Conservation (phyloP, 2,329 filamentous ascomycete genomes). For the Camptophora hylomeconis region DNA sequence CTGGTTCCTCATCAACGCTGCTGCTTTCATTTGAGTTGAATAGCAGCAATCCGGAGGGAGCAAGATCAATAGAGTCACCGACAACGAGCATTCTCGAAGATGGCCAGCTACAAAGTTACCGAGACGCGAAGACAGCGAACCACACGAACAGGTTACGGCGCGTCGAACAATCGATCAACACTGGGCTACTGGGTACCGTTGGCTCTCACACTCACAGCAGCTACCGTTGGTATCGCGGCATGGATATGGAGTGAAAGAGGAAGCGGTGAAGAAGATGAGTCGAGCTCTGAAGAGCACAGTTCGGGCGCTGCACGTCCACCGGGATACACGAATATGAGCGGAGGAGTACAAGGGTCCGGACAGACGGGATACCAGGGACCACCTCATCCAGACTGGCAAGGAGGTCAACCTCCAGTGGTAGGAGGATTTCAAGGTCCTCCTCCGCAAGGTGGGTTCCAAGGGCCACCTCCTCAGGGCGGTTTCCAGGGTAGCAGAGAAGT, state of each 20-base stretch:
- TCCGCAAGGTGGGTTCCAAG: constrained; percentile 14
- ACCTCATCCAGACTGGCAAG: constrained; percentile 16
- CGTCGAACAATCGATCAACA: constrained; percentile 27
- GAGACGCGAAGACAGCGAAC: constrained; percentile 14
- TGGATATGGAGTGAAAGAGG: constrained; percentile 90
- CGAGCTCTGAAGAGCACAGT: constrained; percentile 40
- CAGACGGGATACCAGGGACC: constrained; percentile 9
- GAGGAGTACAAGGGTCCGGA: constrained; percentile 18
- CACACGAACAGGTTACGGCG: constrained; percentile 24
- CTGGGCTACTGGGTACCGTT: constrained; percentile 76
- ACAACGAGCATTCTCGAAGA: too few relatives aligned
- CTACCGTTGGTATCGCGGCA: constrained; percentile 71
- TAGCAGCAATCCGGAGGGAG: too few relatives aligned
- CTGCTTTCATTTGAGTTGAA: too few relatives aligned
- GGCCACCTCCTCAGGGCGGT: constrained; percentile 14
- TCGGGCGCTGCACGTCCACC: constrained; percentile 16
- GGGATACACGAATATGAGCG: constrained; percentile 22
- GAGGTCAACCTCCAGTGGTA: constrained; percentile 12
- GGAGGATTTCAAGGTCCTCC: constrained; percentile 10
- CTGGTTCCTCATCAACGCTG: too few relatives aligned
- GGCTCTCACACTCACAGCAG: constrained; percentile 72
- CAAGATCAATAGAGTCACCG: too few relatives aligned
- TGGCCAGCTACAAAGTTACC: constrained; percentile 15
- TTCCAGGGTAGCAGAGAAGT: constrained; percentile 20
- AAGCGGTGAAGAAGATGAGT: constrained; percentile 50